phyloP scores from a whole-genome alignment of 805 yeast species.

The Naumovozyma dairenensis region DNA sequence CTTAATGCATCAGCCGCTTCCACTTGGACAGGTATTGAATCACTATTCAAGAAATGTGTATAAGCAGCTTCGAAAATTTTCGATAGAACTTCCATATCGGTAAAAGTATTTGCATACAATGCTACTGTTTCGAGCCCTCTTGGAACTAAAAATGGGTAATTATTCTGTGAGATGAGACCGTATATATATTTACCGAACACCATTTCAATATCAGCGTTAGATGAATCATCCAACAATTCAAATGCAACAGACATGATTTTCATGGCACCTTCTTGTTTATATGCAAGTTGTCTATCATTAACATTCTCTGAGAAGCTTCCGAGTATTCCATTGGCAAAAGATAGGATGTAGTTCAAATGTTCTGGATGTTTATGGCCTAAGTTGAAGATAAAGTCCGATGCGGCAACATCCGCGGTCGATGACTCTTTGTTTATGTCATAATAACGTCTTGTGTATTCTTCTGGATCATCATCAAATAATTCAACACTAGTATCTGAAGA shows the following conservation, averaged over 20 bases:
- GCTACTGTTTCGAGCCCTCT: conserved; percentile 55
- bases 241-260: conserved; percentile 70
- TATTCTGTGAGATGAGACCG: conserved; percentile 49
- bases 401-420: conserved; percentile 68
- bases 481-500: conserved; percentile 59
- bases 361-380: conserved; percentile 47
- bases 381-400: conserved; percentile 62
- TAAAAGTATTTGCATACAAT: conserved; percentile 27
- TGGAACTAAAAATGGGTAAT: conserved; percentile 58
- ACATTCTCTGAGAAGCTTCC: conserved; percentile 27
- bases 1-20: conserved; percentile 85
- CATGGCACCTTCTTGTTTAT: conserved; percentile 72
- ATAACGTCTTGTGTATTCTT: conserved; percentile 66
- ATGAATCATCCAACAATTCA: conserved; percentile 20
- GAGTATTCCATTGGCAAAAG: conserved; percentile 45
- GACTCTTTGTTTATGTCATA: conserved; percentile 58
- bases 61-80: conserved; percentile 34
- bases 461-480: conserved; percentile 69
- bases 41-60: conserved; percentile 33
- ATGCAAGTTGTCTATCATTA: conserved; percentile 34
- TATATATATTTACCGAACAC: conserved; percentile 52
- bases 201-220: conserved; percentile 47
- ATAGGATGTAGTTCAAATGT: conserved; percentile 43
- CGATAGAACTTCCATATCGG: conserved; percentile 32
- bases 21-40: conserved; percentile 59